Evolutionary conservation across 805 yeast genomes (phyloP), one percentile per base, ranked within the genome.

Genomic region (Candida orba): DNA sequence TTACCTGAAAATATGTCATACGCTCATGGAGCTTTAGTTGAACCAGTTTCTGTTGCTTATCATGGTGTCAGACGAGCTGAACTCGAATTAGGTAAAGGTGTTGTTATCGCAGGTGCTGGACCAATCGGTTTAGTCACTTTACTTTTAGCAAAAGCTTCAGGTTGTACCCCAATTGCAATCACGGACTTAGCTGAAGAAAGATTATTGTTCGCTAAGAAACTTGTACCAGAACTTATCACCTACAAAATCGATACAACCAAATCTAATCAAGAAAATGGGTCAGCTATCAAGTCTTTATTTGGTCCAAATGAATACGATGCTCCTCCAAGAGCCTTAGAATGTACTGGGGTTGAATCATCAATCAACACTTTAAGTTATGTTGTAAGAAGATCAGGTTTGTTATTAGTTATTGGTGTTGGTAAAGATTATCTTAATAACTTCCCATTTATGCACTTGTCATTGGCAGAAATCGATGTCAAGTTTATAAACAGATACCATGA

Each of bases 1-100:
- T 48, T 69, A 15, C 72, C 73, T 32, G 69, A 63, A 14, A 45
- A 44, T 44, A 66, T 76, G 72, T 52, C 75, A 9, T 74, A 62
- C 52, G 73, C 68, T 43, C 71, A 73, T 50, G 82, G 80, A 31
- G 80, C 81, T 2, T 54, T 76, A 41, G 72, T 74, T 18, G 81
- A 76, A 59, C 80, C 79, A 2, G 61, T 76, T 30, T 64, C 73
- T 15, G 82, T 76, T 39, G 79, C 74, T 2, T 64, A 71, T 42
- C 77, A 74, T 42, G 81, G 78, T 24, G 65, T 77, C 37, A 68
- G 67, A 51, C 63, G 72, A 50, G 68, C 78, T 3, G 69, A 71
- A 15, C 58, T 76, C 36, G 62, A 60, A 42, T 53, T 73, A n/a
- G 80, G 79, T 40, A 70, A 69, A 49, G 73, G 76, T 22, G 66